Base-by-base conservation (phyloP, 768 basidiomycete species). In the Tephrocybe sp. region DNA sequence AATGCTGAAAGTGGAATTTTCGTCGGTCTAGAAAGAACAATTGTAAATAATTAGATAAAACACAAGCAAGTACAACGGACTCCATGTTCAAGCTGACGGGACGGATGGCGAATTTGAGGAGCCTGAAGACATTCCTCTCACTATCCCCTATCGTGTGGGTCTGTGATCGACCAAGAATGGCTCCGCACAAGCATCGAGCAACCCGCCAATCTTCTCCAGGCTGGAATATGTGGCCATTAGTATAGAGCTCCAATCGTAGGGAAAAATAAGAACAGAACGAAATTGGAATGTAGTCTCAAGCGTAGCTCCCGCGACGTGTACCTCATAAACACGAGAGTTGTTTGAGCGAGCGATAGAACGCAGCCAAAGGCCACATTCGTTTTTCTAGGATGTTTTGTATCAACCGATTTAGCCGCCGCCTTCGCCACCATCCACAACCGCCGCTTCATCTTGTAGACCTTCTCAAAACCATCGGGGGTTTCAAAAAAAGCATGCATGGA, bases 371-470 rank as follows among this genome's bases (percentile, higher is more conserved):
- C 48, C 31, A 44, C 54, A 33, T 47, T 57, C 53, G 36, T 86
- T 71, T 39, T 71, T 95, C 61, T 97, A 64, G 94, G 94, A 91
- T 88, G 78, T 56, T 70, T 88, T 86, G 93, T 94, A 98, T 98
- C 94, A 84, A 87, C 88, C 89, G 77, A 78, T 70, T 69, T 69
- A 64, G 50, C 71, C 65, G 66, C 63, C 54, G 58, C 62, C 59
- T 61, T 53, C 53, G 42, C 46, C 24, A 42, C 55, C 59, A 41
- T 50, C 52, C 53, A 54, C 63, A 49, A 58, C 57, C 43, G 54
- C 49, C 54, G 52, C 60, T 55, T 44, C 42, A 56, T 33, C 41
- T 43, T 54, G 39, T 16, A 42, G 47, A n/a, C n/a, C 57, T 43
- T 33, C 62, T 53, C 58, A 65, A 80, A 86, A 83, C 83, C 83